phyloP scores from a whole-genome alignment of 805 yeast species.

The Torulaspora maleeae region DNA sequence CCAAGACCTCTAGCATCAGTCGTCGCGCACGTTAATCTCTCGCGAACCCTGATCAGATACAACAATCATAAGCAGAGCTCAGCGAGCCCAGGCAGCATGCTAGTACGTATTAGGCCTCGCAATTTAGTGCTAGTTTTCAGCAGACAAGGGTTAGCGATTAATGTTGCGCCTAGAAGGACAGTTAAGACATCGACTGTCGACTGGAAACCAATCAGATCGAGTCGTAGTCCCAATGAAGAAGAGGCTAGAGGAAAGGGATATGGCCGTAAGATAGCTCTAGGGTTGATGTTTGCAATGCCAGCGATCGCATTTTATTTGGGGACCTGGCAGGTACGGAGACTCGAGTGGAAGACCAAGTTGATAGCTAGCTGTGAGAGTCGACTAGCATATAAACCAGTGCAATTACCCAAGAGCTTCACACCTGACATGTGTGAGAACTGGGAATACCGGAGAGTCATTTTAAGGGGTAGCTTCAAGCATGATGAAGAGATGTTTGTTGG shows the following conservation, averaged over 20 bases:
- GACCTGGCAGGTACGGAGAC: slow-evolving; percentile 84
- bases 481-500: slow-evolving; percentile 88
- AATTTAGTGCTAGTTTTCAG: not conserved
- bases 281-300: slow-evolving; percentile 66
- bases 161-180: slow-evolving; percentile 18
- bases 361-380: slow-evolving; percentile 81
- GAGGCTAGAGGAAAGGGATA: slow-evolving; percentile 36
- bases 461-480: slow-evolving; percentile 77
- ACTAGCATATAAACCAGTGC: slow-evolving; percentile 65
- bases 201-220: slow-evolving; percentile 73
- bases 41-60: no score
- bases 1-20: not conserved
- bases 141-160: not conserved
- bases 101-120: not conserved
- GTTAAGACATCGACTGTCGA: slow-evolving; percentile 69
- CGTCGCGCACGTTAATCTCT: not conserved
- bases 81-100: not conserved
- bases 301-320: slow-evolving; percentile 80
- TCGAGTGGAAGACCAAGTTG: slow-evolving; percentile 82
- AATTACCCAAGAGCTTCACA: slow-evolving; percentile 61
- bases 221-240: slow-evolving; percentile 38
- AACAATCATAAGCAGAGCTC: not conserved
- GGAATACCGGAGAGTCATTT: slow-evolving; percentile 75
- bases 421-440: slow-evolving; percentile 65
- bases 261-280: slow-evolving; percentile 36